These are phyloP conservation scores for Glebionis coronaria DNA, from an alignment of 129 eudicot species.

Conservation along the genomic window DNA sequence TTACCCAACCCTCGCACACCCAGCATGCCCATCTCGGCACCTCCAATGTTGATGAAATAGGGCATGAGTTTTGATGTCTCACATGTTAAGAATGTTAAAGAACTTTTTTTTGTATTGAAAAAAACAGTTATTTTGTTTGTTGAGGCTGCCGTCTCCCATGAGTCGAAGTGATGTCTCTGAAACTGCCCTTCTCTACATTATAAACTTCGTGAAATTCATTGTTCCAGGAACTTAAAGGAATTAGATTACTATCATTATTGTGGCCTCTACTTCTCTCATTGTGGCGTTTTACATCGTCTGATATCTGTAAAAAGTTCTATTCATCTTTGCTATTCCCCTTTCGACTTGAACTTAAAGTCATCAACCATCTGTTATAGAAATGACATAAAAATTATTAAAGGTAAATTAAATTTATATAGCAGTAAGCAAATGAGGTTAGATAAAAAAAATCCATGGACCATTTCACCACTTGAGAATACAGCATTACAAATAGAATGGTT, in stretches of 20 bases:
- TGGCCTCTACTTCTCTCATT: slow-evolving; percentile 63
- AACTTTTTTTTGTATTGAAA: too few species aligned
- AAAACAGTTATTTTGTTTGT: slow-evolving; percentile 39
- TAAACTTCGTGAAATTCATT: too few species aligned
- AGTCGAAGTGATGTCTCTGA: too few species aligned
- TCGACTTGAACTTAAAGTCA: slow-evolving; percentile 43
- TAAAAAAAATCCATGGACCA: slow-evolving; percentile 25
- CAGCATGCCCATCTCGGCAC: background rate
- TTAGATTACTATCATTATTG: too few species aligned
- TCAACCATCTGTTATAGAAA: slow-evolving; percentile 55
- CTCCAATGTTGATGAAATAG: background rate
- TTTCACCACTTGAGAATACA: slow-evolving; percentile 89
- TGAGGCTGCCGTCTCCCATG: slow-evolving; percentile 40
- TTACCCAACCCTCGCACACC: background rate
- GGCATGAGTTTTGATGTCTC: slow-evolving; percentile 10
- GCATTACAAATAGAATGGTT: slow-evolving; percentile 78
- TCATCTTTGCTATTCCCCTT: slow-evolving; percentile 75
- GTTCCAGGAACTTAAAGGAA: too few species aligned
- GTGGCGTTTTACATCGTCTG: slow-evolving; percentile 67
- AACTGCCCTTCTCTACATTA: too few species aligned
- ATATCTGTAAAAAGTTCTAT: slow-evolving; percentile 78
- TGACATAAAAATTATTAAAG: background rate
- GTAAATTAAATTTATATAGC: background rate
- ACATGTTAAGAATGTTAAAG: slow-evolving; percentile 24
- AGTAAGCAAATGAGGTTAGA: background rate